Evolutionary conservation across 345 rosid genomes (phyloP).

Genomic region (Populus nigra): DNA sequence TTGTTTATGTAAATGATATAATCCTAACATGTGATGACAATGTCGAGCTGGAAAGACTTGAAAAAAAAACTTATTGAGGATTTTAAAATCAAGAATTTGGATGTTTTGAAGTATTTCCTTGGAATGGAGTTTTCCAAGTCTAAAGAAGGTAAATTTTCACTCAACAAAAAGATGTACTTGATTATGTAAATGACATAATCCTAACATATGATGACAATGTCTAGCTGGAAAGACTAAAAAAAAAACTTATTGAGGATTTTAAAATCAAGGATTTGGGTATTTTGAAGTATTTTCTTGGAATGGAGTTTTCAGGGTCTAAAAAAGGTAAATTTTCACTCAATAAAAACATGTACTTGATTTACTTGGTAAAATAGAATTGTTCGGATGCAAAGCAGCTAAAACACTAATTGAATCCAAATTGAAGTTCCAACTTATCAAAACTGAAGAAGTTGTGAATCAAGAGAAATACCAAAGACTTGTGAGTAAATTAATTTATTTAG

Average conservation of each 20-base stretch:
- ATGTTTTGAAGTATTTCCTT: not conserved
- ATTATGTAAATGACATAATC: not conserved
- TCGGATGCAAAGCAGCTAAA: not conserved
- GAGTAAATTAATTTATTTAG: not conserved
- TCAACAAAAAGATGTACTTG: not conserved
- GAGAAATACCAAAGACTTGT: not conserved
- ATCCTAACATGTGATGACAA: too few relatives aligned
- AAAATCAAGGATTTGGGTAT: not conserved
- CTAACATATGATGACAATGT: too few relatives aligned
- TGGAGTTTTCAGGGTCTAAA: not conserved
- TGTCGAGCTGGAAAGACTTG: too few relatives aligned
- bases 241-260: too few relatives aligned
- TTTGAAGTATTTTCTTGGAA: too few relatives aligned
- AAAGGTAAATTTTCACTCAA: too few relatives aligned
- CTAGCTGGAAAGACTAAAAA: too few relatives aligned
- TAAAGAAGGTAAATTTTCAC: too few relatives aligned
- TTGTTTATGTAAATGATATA: too few relatives aligned
- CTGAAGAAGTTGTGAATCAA: not conserved
- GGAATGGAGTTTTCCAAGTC: not conserved
- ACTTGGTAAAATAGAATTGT: not conserved
- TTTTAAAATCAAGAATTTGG: not conserved
- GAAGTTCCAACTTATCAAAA: not conserved
- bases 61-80: not conserved
- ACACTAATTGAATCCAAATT: not conserved
- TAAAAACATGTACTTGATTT: not conserved